Percentiles rank a stretch among this genome's conserved stretches.
Evolutionary conservation across 2,329 filamentous ascomycete genomes (phyloP).

Genomic region (Bimuria novae-zelandiae): DNA sequence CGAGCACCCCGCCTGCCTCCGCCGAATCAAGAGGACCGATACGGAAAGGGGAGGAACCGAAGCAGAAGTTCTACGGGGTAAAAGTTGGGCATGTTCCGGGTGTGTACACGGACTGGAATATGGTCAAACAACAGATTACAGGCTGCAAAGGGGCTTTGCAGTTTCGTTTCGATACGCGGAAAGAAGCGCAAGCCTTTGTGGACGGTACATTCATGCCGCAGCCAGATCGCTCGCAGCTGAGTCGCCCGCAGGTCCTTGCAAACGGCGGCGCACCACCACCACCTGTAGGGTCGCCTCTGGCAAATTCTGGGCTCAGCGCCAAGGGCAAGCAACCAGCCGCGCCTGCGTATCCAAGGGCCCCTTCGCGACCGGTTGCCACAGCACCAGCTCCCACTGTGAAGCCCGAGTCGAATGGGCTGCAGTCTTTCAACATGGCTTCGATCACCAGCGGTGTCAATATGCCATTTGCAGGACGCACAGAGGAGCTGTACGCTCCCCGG

Average conservation of each 20-base stretch:
- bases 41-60: not conserved
- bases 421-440: slow-evolving; percentile 26
- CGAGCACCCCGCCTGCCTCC: not conserved
- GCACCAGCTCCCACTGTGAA: not conserved
- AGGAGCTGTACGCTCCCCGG: slow-evolving; percentile 6
- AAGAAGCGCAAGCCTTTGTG: slow-evolving; percentile 2
- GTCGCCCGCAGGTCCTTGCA: too few relatives aligned
- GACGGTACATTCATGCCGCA: not conserved
- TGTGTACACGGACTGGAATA: not conserved
- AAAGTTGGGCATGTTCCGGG: slow-evolving; percentile 1
- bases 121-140: not conserved
- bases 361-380: not conserved
- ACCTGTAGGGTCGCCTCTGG: not conserved
- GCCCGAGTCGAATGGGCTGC: slow-evolving; percentile 8
- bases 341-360: not conserved
- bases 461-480: slow-evolving; percentile 3
- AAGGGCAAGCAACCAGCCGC: not conserved
- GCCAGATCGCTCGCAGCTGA: too few relatives aligned
- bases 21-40: not conserved
- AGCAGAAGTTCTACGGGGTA: not conserved
- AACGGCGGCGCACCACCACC: not conserved
- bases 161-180: not conserved
- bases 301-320: not conserved
- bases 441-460: slow-evolving; percentile 17
- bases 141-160: not conserved